phyloP scores from a whole-genome alignment of 306 rosid genomes.

The Sicyos baderoa region DNA sequence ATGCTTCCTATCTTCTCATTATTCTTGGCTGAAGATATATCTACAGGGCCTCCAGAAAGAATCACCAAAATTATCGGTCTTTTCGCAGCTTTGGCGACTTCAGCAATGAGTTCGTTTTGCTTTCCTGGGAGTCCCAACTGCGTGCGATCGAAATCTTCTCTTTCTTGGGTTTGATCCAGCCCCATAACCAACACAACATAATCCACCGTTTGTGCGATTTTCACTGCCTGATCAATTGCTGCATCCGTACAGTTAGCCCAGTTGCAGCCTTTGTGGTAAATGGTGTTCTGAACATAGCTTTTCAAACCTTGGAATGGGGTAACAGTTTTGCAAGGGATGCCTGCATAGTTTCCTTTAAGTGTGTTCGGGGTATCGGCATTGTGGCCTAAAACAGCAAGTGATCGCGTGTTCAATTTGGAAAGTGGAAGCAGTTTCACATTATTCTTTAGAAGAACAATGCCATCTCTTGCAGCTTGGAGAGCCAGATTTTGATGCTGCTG shows the following conservation, averaged over 20 bases:
- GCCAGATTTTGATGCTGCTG: constrained; percentile 53
- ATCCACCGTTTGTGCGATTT: constrained; percentile 44
- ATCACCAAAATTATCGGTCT: constrained; percentile 65
- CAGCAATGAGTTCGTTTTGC: constrained; percentile 52
- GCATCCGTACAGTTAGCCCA: constrained; percentile 47
- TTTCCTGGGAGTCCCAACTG: constrained; percentile 61
- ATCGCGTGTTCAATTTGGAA: constrained; percentile 39
- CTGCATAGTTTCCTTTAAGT: constrained; percentile 76
- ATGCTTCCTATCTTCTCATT: constrained; percentile 62
- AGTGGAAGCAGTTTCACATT: constrained; percentile 55
- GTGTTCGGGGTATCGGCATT: constrained; percentile 52
- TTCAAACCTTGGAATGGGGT: constrained; percentile 54
- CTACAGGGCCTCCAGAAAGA: constrained; percentile 78
- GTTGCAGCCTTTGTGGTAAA: constrained; percentile 61
- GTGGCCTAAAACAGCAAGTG: constrained; percentile 80
- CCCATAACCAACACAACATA: constrained; percentile 82
- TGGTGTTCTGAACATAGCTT: constrained; percentile 36
- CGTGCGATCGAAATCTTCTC: constrained; percentile 59
- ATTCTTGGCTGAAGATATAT: constrained; percentile 60
- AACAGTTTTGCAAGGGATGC: constrained; percentile 59
- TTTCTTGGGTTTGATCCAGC: constrained; percentile 65
- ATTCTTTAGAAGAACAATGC: constrained; percentile 90
- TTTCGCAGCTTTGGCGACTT: constrained; percentile 64
- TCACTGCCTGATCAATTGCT: constrained; percentile 43
- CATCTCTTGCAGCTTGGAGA: constrained; percentile 77